Conservation (phyloP, 2,329 filamentous ascomycete species). For the Xylariaceae sp. region DNA sequence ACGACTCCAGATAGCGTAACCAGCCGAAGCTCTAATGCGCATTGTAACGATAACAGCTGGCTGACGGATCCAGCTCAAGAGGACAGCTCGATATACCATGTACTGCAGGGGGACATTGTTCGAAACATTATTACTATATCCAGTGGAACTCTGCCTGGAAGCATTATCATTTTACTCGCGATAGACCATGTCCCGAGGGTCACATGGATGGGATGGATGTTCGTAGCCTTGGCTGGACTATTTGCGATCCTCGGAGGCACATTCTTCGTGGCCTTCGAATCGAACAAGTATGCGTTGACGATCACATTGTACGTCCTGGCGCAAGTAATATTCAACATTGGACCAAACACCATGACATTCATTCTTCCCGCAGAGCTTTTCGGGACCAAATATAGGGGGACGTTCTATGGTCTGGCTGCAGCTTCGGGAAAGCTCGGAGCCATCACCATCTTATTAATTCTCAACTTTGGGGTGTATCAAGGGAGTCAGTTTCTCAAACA, state of each 20-base stretch:
- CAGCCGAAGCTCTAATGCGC: too few relatives aligned
- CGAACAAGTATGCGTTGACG: constrained; percentile 41
- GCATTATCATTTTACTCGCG: constrained; percentile 30
- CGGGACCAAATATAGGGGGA: constrained; percentile 66
- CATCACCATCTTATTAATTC: constrained; percentile 57
- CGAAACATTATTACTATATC: constrained; percentile 33
- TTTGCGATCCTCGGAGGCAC: constrained; percentile 36
- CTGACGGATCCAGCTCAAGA: constrained; percentile 22
- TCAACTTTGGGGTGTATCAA: constrained; percentile 35
- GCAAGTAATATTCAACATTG: constrained; percentile 62
- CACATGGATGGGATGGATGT: constrained; percentile 38
- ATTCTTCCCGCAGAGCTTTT: constrained; percentile 70
- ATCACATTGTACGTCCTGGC: constrained; percentile 58
- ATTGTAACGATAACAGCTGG: too few relatives aligned
- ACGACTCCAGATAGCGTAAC: too few relatives aligned
- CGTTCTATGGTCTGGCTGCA: constrained; percentile 67
- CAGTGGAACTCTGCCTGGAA: constrained; percentile 30
- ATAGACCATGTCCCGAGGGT: constrained; percentile 35
- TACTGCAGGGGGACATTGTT: constrained; percentile 29
- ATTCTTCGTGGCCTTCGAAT: constrained; percentile 33
- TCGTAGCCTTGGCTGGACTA: constrained; percentile 32
- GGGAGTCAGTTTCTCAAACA: neutral
- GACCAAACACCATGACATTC: constrained; percentile 67
- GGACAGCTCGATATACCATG: constrained; percentile 28
- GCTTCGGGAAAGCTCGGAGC: constrained; percentile 65